A percentile compares a stretch with the other conserved stretches of the same genome.
Conservation (phyloP, 345 rosid genomes). For the Citrus hindsii region DNA sequence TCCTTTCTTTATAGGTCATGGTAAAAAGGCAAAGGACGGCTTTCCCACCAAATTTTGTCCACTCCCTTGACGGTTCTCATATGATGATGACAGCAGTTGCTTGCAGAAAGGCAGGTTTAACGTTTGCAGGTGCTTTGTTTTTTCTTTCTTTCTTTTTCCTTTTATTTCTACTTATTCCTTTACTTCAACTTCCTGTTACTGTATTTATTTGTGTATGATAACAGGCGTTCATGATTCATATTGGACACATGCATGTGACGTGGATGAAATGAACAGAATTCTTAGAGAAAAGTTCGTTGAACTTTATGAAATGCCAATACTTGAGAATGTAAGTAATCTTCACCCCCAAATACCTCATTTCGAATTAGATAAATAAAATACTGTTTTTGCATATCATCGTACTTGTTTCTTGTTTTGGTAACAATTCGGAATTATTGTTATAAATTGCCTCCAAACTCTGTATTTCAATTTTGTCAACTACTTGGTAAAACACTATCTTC, state of each 20-base stretch:
- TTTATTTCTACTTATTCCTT: not conserved
- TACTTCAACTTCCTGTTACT: conserved; percentile 14
- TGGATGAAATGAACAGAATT: conserved; percentile 76
- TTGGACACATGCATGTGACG: conserved; percentile 99
- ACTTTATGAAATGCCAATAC: conserved; percentile 76
- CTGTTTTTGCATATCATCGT: not conserved
- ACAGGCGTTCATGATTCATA: conserved; percentile 99
- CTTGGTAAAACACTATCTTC: not conserved
- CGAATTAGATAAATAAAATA: not conserved
- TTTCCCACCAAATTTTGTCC: conserved; percentile 97
- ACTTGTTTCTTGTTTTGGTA: not conserved
- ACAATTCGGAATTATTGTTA: not conserved
- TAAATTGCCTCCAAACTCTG: not conserved
- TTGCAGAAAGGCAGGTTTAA: conserved; percentile 77
- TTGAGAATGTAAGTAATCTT: conserved; percentile 71
- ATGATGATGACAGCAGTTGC: conserved; percentile 99
- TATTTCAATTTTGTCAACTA: not conserved
- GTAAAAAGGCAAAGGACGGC: conserved; percentile 89
- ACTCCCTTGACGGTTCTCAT: conserved; percentile 96
- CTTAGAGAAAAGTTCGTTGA: conserved; percentile 90
- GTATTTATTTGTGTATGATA: conserved; percentile 14
- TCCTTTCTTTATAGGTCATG: conserved; percentile 47
- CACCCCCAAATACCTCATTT: not conserved
- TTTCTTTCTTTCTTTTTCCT: not conserved
- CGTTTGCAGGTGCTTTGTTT: conserved; percentile 69